phyloP scores from a whole-genome alignment of 495 filamentous ascomycete species.

The Annulohypoxylon nitens region DNA sequence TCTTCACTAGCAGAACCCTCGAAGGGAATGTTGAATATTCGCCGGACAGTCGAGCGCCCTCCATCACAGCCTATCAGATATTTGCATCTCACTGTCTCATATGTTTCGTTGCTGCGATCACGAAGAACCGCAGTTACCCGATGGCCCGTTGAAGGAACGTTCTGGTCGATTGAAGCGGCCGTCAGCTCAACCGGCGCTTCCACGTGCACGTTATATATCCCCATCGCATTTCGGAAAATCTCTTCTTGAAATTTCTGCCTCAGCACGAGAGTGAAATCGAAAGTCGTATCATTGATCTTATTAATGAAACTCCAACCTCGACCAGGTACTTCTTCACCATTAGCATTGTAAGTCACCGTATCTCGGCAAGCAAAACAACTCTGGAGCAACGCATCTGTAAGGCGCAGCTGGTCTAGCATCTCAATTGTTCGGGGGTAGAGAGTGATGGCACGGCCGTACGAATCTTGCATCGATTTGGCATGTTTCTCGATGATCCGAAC shows the following conservation, averaged over 20 bases:
- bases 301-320: conserved; percentile 54
- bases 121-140: conserved; percentile 51
- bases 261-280: conserved; percentile 56
- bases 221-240: conserved; percentile 57
- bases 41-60: conserved; percentile 58
- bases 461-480: conserved; percentile 50
- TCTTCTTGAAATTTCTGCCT: conserved; percentile 60
- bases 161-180: conserved; percentile 48
- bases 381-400: conserved; percentile 55
- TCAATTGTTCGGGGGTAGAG: conserved; percentile 61
- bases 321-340: conserved; percentile 49
- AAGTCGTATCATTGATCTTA: conserved; percentile 53
- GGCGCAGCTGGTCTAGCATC: conserved; percentile 60
- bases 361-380: conserved; percentile 65
- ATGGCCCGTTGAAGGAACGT: conserved; percentile 40
- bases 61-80: conserved; percentile 64
- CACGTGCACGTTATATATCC: conserved; percentile 47
- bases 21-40: conserved; percentile 56
- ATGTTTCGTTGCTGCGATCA: conserved; percentile 28
- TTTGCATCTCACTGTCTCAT: conserved; percentile 49
- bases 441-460: conserved; percentile 59
- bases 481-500: conserved; percentile 61
- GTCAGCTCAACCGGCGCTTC: conserved; percentile 54
- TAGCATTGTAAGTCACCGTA: conserved; percentile 59
- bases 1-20: conserved; percentile 58